phyloP scores from a whole-genome alignment of 2,329 filamentous ascomycete genomes.

The Clonostachys sp. region DNA sequence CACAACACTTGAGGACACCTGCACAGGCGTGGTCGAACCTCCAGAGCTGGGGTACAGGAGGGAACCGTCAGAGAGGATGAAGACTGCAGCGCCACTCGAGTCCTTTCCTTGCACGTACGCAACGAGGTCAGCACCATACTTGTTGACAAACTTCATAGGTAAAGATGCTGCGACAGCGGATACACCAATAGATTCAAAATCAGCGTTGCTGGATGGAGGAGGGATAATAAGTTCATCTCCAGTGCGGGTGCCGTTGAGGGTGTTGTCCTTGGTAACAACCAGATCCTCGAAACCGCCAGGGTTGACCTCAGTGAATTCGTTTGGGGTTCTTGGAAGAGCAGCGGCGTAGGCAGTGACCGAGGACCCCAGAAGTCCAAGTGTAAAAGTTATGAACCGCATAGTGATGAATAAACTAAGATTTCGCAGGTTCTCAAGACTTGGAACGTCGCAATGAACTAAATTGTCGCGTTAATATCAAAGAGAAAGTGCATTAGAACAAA shows the following conservation, averaged over 20 bases:
- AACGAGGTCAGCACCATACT: constrained; percentile 30
- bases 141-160: neutral
- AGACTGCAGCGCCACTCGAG: constrained; percentile 54
- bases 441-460: too few relatives aligned
- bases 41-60: constrained; percentile 46
- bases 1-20: constrained; percentile 52
- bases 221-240: constrained; percentile 3
- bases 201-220: neutral
- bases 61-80: constrained; percentile 57
- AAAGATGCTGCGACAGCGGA: constrained; percentile 10
- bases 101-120: constrained; percentile 66
- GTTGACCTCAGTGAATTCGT: constrained; percentile 18
- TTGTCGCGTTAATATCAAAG: too few relatives aligned
- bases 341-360: too few relatives aligned
- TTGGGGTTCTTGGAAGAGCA: neutral
- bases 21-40: constrained; percentile 52
- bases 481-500: too few relatives aligned
- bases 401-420: too few relatives aligned
- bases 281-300: constrained; percentile 23
- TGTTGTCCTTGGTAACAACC: constrained; percentile 28
- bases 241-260: constrained; percentile 26
- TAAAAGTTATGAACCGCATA: too few relatives aligned
- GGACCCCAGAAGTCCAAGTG: too few relatives aligned
- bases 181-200: constrained; percentile 15
- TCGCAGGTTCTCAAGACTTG: too few relatives aligned